Evolutionary conservation across 495 filamentous ascomycete species (phyloP).

Genomic region (Parachaetomium inaequale): DNA sequence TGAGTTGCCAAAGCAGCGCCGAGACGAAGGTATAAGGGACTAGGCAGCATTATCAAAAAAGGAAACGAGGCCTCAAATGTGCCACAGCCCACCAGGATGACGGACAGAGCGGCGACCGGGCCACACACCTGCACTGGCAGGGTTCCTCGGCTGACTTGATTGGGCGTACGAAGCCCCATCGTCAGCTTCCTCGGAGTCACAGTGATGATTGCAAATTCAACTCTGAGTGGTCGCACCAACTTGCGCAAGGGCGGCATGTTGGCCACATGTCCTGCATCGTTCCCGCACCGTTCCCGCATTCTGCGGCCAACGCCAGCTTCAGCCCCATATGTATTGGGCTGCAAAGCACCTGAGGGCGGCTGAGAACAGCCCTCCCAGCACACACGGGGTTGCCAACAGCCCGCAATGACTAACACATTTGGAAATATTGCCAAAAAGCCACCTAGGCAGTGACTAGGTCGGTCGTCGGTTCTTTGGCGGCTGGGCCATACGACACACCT

Average conservation of each 20-base stretch:
- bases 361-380: neutral
- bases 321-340: neutral
- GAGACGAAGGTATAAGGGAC: too few species aligned
- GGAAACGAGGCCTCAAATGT: too few species aligned
- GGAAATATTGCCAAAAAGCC: neutral
- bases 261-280: neutral
- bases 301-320: neutral
- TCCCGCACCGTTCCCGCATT: neutral
- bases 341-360: neutral
- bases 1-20: too few species aligned
- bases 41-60: too few species aligned
- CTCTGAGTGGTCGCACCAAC: neutral
- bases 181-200: neutral
- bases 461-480: neutral
- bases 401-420: neutral
- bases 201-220: neutral
- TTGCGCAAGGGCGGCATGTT: neutral
- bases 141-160: neutral
- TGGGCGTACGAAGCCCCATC: neutral
- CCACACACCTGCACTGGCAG: neutral
- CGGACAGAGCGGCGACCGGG: too few species aligned
- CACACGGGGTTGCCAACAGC: neutral
- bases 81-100: too few species aligned
- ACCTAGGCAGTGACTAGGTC: neutral
- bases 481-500: neutral